Evolutionary conservation across 2,329 filamentous ascomycete genomes (phyloP), one percentile per base, ranked within the genome.

Genomic region (Coniochaeta sp.): DNA sequence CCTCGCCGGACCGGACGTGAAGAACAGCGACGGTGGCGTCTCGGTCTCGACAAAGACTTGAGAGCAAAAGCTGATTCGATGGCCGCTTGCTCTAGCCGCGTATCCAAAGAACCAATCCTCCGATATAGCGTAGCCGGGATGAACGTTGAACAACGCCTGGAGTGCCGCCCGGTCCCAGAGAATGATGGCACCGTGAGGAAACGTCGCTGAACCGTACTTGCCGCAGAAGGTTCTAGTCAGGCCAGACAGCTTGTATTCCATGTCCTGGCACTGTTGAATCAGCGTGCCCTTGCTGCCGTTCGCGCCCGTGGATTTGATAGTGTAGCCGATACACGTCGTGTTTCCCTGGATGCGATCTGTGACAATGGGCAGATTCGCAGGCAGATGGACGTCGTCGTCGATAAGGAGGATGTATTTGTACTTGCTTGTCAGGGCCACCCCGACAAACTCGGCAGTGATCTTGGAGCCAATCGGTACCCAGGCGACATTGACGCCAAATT

Each of bases 381-480:
- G 46, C 24, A 48, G 16, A n/a, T 31, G 16, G 13, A 30, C 24
- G 27, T 48, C 46, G 46, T 48, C 46, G 27, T 48, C 46, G 27
- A 48, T 48, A 27, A 48, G 46, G 12, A 48, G 18, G 46, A 27
- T 31, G 28, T 48, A 48, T 14, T 48, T 48, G 46, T 48, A 48
- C 27, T 48, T 48, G 26, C 22, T 48, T 6, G 46, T 18, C 14
- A 26, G 16, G n/a, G 28, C n/a, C 5, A 48, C 28, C 3, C 46
- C 46, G 6, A 48, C 46, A 32, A 48, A 48, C 46, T 48, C 46
- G 27, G 46, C 46, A 18, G 27, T 32, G 7, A 48, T 26, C 46
- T 48, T 48, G 46, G 26, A 31, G 10, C 46, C 46, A 31, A 48
- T 31, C 3, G 46, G 46, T 4, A 48, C 46, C 46, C 46, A 48